phyloP scores from a whole-genome alignment of 306 rosid species.

The Potentilla sterilis region DNA sequence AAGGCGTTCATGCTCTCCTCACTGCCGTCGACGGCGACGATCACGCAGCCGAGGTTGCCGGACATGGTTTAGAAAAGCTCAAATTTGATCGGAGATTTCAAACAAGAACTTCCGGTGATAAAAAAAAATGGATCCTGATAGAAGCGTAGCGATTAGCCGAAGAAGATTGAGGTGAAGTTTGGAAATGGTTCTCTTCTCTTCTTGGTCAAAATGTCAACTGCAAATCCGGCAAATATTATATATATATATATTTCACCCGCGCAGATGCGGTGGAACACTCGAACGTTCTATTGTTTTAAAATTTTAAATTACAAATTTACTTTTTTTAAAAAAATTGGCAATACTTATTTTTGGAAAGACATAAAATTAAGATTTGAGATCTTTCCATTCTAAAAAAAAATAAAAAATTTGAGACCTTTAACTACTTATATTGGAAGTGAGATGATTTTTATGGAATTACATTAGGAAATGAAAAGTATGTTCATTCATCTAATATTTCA shows the following conservation, averaged over 20 bases:
- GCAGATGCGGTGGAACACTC: neutral
- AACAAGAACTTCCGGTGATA: neutral
- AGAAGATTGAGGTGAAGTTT: neutral
- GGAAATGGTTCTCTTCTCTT: neutral
- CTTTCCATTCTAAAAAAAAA: too few species aligned
- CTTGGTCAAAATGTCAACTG: neutral
- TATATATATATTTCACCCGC: neutral
- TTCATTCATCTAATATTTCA: too few species aligned
- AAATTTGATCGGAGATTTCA: neutral
- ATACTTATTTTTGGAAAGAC: too few species aligned
- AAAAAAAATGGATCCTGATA: neutral
- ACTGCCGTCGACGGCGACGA: slow-evolving; percentile 79
- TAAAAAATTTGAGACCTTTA: too few species aligned
- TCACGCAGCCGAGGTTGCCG: slow-evolving; percentile 57
- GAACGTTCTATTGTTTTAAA: too few species aligned
- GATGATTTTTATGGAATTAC: too few species aligned
- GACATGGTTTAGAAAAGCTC: slow-evolving; percentile 30
- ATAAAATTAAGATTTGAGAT: too few species aligned
- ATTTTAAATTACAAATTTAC: too few species aligned
- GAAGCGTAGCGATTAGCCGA: neutral
- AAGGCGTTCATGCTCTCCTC: slow-evolving; percentile 82
- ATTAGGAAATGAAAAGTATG: too few species aligned
- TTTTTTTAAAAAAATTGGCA: too few species aligned
- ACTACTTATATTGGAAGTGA: too few species aligned
- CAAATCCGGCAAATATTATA: neutral